These are phyloP conservation scores for Fusarium sp. DNA, from an alignment of 2,329 filamentous ascomycete species.

Conservation along the genomic window DNA sequence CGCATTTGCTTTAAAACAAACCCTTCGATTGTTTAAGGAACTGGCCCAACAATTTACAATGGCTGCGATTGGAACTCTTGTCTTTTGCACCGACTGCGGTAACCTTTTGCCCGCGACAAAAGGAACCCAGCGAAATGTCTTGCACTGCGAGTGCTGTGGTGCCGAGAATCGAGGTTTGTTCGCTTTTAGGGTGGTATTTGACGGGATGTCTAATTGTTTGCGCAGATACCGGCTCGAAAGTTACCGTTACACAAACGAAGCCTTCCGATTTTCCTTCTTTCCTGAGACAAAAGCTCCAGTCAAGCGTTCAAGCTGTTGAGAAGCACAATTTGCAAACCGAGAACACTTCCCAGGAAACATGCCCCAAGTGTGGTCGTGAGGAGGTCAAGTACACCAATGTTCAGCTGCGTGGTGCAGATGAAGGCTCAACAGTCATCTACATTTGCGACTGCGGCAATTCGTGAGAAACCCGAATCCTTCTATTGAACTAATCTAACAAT, in stretches of 20 bases:
- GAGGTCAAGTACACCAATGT: conserved; percentile 88
- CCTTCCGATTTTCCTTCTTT: conserved; percentile 89
- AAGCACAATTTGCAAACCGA: conserved; percentile 81
- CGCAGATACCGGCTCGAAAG: conserved; percentile 78
- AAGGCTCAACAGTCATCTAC: conserved; percentile 94
- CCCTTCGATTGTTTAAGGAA: conserved; percentile 6
- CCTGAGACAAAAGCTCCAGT: conserved; percentile 83
- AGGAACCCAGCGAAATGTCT: conserved; percentile 77
- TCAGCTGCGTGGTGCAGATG: conserved; percentile 91
- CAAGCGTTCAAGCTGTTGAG: conserved; percentile 85
- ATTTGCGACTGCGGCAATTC: conserved; percentile 87
- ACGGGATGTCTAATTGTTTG: conserved; percentile 23
- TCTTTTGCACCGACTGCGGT: conserved; percentile 94
- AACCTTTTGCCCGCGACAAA: conserved; percentile 87
- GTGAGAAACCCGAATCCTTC: conserved; percentile 57
- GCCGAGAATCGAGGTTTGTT: conserved; percentile 81
- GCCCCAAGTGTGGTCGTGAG: conserved; percentile 81
- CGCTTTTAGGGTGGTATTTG: neutral
- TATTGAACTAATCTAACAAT: conserved; percentile 41
- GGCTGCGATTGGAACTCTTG: conserved; percentile 89
- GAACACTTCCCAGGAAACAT: conserved; percentile 74
- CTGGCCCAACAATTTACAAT: conserved; percentile 60
- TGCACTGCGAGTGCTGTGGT: conserved; percentile 88
- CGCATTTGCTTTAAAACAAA: conserved; percentile 8
- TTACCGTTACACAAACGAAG: conserved; percentile 85